A percentile compares a stretch with the other conserved stretches of the same genome.
Evolutionary conservation across 1,139 yeast genomes (phyloP).

Genomic region (Kodamaea sp.): DNA sequence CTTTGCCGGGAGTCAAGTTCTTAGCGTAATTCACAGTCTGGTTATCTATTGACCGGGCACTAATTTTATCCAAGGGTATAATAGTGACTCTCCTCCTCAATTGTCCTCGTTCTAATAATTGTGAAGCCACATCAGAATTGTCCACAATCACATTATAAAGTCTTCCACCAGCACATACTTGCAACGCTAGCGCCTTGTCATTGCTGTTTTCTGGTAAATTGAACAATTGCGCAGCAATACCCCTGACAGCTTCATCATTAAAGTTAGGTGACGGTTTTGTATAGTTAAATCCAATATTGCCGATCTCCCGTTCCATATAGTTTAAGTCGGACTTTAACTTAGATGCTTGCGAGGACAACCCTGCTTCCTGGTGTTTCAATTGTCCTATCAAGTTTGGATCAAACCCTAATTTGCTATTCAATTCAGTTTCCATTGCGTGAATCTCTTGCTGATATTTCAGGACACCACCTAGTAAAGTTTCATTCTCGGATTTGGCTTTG

Average conservation of each 20-base stretch:
- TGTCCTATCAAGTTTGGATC: conserved; percentile 49
- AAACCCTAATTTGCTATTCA: conserved; percentile 57
- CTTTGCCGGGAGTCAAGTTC: conserved; percentile 73
- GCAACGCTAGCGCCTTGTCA: conserved; percentile 79
- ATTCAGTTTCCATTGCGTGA: conserved; percentile 39
- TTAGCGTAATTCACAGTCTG: conserved; percentile 61
- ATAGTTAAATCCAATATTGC: conserved; percentile 77
- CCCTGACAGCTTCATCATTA: conserved; percentile 66
- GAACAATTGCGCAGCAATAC: conserved; percentile 88
- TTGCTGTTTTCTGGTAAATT: conserved; percentile 56
- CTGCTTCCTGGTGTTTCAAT: conserved; percentile 46
- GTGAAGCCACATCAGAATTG: conserved; percentile 79
- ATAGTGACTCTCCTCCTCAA: conserved; percentile 84
- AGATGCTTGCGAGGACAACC: conserved; percentile 31
- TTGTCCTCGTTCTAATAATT: conserved; percentile 75
- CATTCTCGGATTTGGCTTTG: conserved; percentile 58
- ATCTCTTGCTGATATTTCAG: conserved; percentile 43
- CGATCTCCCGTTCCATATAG: conserved; percentile 60
- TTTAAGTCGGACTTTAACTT: conserved; percentile 54
- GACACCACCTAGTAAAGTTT: conserved; percentile 43
- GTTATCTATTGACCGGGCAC: conserved; percentile 51
- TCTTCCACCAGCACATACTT: conserved; percentile 92
- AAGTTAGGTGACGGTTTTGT: conserved; percentile 64
- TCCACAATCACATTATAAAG: conserved; percentile 91
- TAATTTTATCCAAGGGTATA: conserved; percentile 86